Evolutionary conservation across 345 rosid genomes (phyloP).

Genomic region (Raphanus raphanistrum): DNA sequence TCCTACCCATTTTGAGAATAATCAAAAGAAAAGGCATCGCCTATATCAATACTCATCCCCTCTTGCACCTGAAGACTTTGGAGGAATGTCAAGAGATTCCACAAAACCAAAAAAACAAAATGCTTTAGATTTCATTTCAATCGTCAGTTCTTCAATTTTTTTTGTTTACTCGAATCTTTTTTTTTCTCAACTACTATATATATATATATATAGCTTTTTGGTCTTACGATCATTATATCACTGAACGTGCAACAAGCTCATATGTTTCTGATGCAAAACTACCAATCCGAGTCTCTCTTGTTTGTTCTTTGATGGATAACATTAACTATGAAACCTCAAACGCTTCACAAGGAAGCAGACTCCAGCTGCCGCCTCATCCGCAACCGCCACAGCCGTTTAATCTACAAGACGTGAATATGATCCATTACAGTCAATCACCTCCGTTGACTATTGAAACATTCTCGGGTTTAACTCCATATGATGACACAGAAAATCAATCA

Average conservation of each 20-base stretch:
- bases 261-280: constrained; percentile 36
- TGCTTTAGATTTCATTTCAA: constrained; percentile 23
- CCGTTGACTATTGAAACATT: constrained; percentile 27
- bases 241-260: constrained; percentile 23
- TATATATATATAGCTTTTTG: neutral
- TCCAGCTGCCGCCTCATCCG: neutral
- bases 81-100: constrained; percentile 45
- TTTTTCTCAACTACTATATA: neutral
- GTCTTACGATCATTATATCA: constrained; percentile 7
- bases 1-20: constrained; percentile 57
- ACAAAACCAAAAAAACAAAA: neutral
- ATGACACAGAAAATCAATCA: constrained; percentile 21
- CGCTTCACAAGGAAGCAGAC: constrained; percentile 24
- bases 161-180: constrained; percentile 9
- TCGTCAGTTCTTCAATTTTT: neutral
- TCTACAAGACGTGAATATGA: constrained; percentile 33
- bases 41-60: constrained; percentile 32
- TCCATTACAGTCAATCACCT: constrained; percentile 34
- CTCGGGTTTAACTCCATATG: constrained; percentile 22
- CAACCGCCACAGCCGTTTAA: constrained; percentile 23
- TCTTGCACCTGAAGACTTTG: constrained; percentile 55
- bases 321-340: constrained; percentile 34
- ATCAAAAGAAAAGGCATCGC: constrained; percentile 26
- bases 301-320: constrained; percentile 32
- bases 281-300: constrained; percentile 9